Percentiles rank a stretch among this genome's conserved stretches.
phyloP scores from a whole-genome alignment of 495 filamentous ascomycete species.

The Tuber melanosporum region DNA sequence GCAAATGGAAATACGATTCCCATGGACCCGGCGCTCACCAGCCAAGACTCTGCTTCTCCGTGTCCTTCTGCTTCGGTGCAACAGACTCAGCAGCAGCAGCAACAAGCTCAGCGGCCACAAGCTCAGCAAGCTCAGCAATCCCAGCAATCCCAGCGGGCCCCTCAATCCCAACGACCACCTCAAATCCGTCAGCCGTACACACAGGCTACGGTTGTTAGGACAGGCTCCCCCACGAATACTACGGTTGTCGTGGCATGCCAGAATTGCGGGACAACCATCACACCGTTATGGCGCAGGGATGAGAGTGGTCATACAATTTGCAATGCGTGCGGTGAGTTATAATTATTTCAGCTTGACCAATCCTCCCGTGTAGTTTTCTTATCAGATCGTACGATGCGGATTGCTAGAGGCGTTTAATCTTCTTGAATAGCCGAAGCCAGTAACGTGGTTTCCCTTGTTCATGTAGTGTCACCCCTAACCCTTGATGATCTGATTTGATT shows the following conservation, averaged over 20 bases:
- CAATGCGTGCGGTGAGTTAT: conserved; percentile 86
- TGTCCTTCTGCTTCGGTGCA: conserved; percentile 43
- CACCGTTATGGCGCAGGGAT: conserved; percentile 90
- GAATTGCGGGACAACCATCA: conserved; percentile 95
- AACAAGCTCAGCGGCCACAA: background rate
- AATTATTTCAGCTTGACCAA: conserved; percentile 10
- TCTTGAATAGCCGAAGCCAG: conserved; percentile 22
- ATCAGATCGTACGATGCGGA: conserved; percentile 38
- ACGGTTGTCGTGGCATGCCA: conserved; percentile 88
- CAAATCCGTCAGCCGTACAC: conserved; percentile 20
- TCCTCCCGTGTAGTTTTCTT: conserved; percentile 21
- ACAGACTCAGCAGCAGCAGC: conserved; percentile 32
- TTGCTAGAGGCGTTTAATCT: conserved; percentile 16
- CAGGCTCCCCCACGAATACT: conserved; percentile 46
- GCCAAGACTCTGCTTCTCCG: conserved; percentile 35
- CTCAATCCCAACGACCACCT: conserved; percentile 22
- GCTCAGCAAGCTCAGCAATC: conserved; percentile 13
- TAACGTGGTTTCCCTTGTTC: background rate
- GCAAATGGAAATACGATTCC: conserved; percentile 33
- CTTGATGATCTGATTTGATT: conserved; percentile 34
- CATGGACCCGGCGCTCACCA: conserved; percentile 33
- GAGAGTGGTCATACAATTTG: conserved; percentile 95
- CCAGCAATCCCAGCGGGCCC: conserved; percentile 18
- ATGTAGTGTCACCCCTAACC: conserved; percentile 30
- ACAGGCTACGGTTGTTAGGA: conserved; percentile 35